Conservation (phyloP, 129 eudicot species). For the Arctium lappa region DNA sequence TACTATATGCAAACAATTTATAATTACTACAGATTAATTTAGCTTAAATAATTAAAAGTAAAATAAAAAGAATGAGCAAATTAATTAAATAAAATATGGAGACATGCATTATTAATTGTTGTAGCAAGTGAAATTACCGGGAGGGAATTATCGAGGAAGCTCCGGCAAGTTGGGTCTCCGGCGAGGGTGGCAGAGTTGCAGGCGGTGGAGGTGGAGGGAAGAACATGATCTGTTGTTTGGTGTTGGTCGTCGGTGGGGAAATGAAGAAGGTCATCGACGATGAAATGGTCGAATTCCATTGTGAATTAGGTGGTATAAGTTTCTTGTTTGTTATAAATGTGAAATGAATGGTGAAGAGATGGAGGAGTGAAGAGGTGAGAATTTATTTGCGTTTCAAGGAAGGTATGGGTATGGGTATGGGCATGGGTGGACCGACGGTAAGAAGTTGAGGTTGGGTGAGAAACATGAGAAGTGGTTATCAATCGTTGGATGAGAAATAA, state of each 20-base stretch:
- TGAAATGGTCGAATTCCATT: slow-evolving; percentile 37
- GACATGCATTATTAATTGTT: too few relatives aligned
- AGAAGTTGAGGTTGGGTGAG: too few relatives aligned
- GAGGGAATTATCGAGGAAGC: slow-evolving; percentile 36
- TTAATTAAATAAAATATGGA: not conserved
- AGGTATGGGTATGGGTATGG: not conserved
- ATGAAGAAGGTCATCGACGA: slow-evolving; percentile 68
- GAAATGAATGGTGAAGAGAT: not conserved
- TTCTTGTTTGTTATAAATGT: not conserved
- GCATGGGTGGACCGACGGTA: too few relatives aligned
- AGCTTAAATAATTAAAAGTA: not conserved
- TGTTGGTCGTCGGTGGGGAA: slow-evolving; percentile 47
- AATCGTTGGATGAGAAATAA: too few relatives aligned
- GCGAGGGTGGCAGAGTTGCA: slow-evolving; percentile 39
- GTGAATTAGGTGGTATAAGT: slow-evolving; percentile 19
- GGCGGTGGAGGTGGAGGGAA: slow-evolving; percentile 33
- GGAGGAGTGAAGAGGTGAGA: slow-evolving; percentile 15
- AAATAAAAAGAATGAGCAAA: not conserved
- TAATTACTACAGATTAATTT: not conserved
- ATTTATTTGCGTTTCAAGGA: slow-evolving; percentile 4
- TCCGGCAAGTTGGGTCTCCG: slow-evolving; percentile 38
- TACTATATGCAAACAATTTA: slow-evolving; percentile 31
- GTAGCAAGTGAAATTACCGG: slow-evolving; percentile 45
- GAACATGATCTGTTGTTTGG: too few relatives aligned
- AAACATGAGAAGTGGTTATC: too few relatives aligned